Percentiles rank a stretch among this genome's conserved stretches.
phyloP scores from a whole-genome alignment of 2,329 filamentous ascomycete species.

The Cryphonectria parasitica region DNA sequence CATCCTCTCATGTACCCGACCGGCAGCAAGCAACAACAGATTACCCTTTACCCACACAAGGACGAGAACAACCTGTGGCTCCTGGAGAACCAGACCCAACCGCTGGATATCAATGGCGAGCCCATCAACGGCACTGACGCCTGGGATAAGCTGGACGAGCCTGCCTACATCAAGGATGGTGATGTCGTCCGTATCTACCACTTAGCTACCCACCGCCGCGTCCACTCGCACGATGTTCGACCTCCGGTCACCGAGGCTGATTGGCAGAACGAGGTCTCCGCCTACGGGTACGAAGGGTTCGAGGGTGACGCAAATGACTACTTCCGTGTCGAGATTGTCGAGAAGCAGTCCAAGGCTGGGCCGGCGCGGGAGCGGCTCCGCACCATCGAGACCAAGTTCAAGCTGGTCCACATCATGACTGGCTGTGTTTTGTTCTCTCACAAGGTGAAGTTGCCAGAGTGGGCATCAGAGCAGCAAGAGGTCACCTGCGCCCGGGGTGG shows the following conservation, averaged over 20 bases:
- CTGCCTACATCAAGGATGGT: conserved; percentile 75
- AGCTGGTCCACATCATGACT: conserved; percentile 93
- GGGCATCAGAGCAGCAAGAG: conserved; percentile 98
- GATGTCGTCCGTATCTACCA: conserved; percentile 84
- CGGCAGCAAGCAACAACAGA: conserved; percentile 97
- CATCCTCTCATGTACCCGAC: conserved; percentile 97
- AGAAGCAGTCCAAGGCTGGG: conserved; percentile 78
- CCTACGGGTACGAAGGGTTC: conserved; percentile 96
- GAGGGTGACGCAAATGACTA: conserved; percentile 95
- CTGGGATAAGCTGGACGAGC: conserved; percentile 76
- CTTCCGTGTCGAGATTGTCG: conserved; percentile 94
- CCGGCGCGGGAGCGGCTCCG: conserved; percentile 82
- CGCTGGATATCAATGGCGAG: conserved; percentile 74
- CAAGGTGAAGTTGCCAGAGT: conserved; percentile 97
- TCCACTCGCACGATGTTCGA: conserved; percentile 95
- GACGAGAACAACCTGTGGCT: conserved; percentile 97
- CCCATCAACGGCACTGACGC: conserved; percentile 79
- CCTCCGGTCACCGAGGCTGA: conserved; percentile 84
- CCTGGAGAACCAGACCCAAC: conserved; percentile 94
- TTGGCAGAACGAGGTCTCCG: conserved; percentile 95
- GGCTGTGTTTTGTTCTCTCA: conserved; percentile 96
- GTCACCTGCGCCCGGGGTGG: conserved; percentile 95
- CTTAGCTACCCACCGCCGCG: conserved; percentile 77
- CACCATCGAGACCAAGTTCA: conserved; percentile 97
- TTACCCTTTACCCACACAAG: conserved; percentile 98